Evolutionary conservation across 371 early-diverging fungal species (phyloP).

Genomic region (Mucor piriformis): DNA sequence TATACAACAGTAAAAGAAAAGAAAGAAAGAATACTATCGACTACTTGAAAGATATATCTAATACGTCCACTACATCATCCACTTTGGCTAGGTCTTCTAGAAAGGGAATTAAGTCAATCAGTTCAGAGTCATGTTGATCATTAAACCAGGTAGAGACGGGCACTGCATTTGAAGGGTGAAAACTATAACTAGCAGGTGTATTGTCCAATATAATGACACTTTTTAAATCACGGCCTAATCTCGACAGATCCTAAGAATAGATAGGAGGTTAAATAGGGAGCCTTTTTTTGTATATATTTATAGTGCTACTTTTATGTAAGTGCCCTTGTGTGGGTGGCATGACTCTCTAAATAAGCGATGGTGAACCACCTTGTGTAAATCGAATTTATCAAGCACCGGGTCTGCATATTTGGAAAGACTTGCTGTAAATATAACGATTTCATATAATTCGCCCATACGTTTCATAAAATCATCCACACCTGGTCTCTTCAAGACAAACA

Average conservation of each 20-base stretch:
- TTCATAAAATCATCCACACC: conserved; percentile 89
- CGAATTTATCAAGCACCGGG: conserved; percentile 91
- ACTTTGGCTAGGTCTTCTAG: conserved; percentile 57
- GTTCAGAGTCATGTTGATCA: conserved; percentile 92
- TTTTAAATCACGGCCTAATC: conserved; percentile 77
- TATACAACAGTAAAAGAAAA: not conserved
- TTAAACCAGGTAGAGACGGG: conserved; percentile 95
- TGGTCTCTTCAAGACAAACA: conserved; percentile 92
- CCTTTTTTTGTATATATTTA: conserved; percentile 1
- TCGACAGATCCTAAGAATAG: conserved; percentile 64
- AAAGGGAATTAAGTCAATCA: conserved; percentile 90
- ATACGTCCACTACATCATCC: conserved; percentile 28
- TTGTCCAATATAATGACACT: conserved; percentile 83
- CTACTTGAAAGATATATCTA: conserved; percentile 16
- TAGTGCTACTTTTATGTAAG: conserved; percentile 84
- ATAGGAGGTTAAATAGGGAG: too few relatives aligned
- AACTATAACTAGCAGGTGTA: conserved; percentile 90
- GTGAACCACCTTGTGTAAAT: conserved; percentile 75
- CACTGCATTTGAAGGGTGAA: conserved; percentile 94
- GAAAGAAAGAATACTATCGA: not conserved
- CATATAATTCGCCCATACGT: conserved; percentile 82
- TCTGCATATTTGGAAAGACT: conserved; percentile 94
- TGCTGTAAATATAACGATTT: conserved; percentile 94
- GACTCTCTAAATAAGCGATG: conserved; percentile 93
- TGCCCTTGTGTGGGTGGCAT: conserved; percentile 88